These are phyloP conservation scores for Eutrema salsugineum DNA, from an alignment of 441 rosid species.

Conservation along the genomic window DNA sequence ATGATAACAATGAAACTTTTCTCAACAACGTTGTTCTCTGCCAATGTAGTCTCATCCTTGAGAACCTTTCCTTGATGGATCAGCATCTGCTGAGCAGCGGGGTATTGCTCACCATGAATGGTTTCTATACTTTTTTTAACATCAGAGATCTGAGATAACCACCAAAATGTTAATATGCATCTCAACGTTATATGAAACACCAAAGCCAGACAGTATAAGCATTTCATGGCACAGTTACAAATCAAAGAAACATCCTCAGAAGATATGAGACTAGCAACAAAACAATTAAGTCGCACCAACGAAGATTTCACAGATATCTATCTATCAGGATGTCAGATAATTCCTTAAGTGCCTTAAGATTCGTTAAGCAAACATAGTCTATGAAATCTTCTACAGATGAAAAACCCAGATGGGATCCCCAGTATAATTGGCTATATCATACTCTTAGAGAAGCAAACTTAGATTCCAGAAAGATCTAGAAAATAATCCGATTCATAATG, in stretches of 20 bases:
- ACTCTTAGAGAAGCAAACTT: neutral
- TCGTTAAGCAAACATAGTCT: neutral
- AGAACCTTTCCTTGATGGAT: constrained; percentile 85
- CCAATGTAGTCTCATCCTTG: constrained; percentile 61
- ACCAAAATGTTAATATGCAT: neutral
- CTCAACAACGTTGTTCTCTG: constrained; percentile 65
- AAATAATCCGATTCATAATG: neutral
- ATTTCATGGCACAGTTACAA: neutral
- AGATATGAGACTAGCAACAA: too few relatives aligned
- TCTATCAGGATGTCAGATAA: too few relatives aligned
- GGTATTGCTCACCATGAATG: constrained; percentile 54
- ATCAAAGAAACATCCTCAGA: too few relatives aligned
- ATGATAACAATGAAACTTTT: constrained; percentile 72
- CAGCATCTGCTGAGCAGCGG: constrained; percentile 74
- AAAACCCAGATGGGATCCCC: neutral
- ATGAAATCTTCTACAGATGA: neutral
- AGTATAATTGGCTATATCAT: neutral
- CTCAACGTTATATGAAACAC: neutral
- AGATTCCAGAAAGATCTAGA: neutral
- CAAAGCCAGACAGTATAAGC: neutral
- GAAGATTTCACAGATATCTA: too few relatives aligned
- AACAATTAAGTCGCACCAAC: too few relatives aligned
- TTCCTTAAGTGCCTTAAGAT: neutral
- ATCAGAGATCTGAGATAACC: constrained; percentile 52
- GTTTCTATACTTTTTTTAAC: constrained; percentile 64